Base-by-base conservation (phyloP, 306 rosid genomes). In the Betula pendula region DNA sequence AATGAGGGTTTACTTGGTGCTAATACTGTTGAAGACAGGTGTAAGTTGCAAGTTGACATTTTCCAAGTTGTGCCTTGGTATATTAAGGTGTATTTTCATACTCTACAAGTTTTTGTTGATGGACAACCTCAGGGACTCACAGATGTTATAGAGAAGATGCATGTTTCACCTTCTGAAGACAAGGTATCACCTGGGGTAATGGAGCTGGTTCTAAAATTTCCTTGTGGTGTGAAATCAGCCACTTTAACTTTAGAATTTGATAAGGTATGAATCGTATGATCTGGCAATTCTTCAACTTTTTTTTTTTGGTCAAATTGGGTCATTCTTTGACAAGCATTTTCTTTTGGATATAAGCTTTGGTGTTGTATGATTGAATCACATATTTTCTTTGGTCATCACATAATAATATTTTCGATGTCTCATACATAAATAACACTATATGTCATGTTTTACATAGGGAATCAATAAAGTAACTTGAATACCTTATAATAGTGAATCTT, bases 21-120 rank as follows among this genome's bases (percentile, higher is more conserved):
- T 35, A 76, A 75, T 81, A 60, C 24, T 48, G 76, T 77, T 74
- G 80, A 80, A 79, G 92, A 81, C 62, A 83, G 74, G 68, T 95
- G 96, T 89, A 82, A 73, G 43, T 86, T 95, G 76, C 89, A 89
- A 77, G 97, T 92, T 31, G 76, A 87, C 81, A 81, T 95, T 67
- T 93, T 95, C 79, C 99, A 95, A 85, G 91, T 95, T 78, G 98
- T 95, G 78, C 99, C 99, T 74, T 95, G 98, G 98, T 95, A 95
- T 75, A 81, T 92, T 66, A 95, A 92, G 88, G 99, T 90, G 47
- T 95, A 92, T 81, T 95, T 80, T 84, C 97, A 92, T 76, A 91
- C 97, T 53, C 73, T 89, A 76, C 88, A 73, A 49, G 73, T 95
- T 71, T 88, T 84, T 78, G 89, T 95, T 56, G 87, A 95, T 85